Base-by-base conservation (phyloP, 306 rosid species). In the Cajanus cajan region DNA sequence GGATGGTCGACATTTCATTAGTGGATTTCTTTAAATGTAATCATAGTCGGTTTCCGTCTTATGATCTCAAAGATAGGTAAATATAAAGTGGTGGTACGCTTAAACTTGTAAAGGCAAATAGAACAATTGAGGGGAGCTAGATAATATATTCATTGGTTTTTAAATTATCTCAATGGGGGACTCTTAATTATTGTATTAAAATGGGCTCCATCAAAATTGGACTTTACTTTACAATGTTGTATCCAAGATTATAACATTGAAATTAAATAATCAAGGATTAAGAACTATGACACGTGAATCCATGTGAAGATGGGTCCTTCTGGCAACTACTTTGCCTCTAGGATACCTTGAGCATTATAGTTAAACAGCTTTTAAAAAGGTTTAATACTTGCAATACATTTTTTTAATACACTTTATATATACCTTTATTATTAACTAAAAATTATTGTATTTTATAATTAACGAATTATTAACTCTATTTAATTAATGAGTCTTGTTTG, bases 231-330 rank as follows among this genome's bases (percentile, higher is more conserved):
- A 82, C 81, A 81, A 76, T 58, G 77, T 76, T 78, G 79, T 33
- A 25, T 48, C 66, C 89, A 87, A 89, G 84, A 83, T 71, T 80
- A 54, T 67, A 74, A 82, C 66, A 73, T 85, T 65, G 57, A 4
- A 61, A 82, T 57, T 74, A 76, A 85, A 76, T 80, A 85, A 77
- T 80, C 41, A 55, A 22, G 86, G 81, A 82, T 80, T 86, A 77
- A 86, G 50, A 82, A 81, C 90, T 12, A 74, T 48, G 64, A 71
- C 91, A 85, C 84, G 97, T 84, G 97, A 91, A 80, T 87, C 84
- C 97, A 90, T 79, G 93, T 92, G 93, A 87, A 82, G 89, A 73
- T 89, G 94, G 97, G 90, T 37, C 94, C 94, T 69, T 83, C 82
- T 55, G 65, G 77, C 61, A 82, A 69, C 77, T 14, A 31, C 77